Conservation (phyloP, 2,329 filamentous ascomycete species). For the Acrodontium crateriforme region DNA sequence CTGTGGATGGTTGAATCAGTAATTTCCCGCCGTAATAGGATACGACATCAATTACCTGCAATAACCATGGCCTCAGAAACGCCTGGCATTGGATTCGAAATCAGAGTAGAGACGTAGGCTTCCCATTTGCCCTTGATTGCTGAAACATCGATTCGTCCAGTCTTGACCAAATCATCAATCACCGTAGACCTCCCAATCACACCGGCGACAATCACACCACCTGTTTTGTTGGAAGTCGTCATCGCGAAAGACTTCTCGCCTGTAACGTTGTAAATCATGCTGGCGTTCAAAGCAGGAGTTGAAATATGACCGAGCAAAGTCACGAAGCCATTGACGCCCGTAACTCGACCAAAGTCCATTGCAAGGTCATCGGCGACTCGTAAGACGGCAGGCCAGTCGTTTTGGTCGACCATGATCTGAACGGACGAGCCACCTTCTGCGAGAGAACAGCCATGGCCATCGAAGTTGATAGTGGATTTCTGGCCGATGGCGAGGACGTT, state of each 20-base stretch:
- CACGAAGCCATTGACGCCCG: constrained; percentile 47
- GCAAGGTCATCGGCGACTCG: constrained; percentile 55
- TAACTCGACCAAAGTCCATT: constrained; percentile 56
- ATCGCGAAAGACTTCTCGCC: constrained; percentile 25
- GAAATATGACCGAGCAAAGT: constrained; percentile 26
- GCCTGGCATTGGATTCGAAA: constrained; percentile 43
- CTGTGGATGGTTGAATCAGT: constrained; percentile 6
- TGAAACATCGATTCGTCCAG: constrained; percentile 44
- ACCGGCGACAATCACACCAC: constrained; percentile 49
- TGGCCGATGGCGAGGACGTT: constrained; percentile 41
- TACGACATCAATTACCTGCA: constrained; percentile 30
- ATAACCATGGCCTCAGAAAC: constrained; percentile 49
- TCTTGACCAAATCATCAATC: constrained; percentile 44
- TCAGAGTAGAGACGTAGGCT: constrained; percentile 46
- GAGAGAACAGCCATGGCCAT: constrained; percentile 22
- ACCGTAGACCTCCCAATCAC: constrained; percentile 51
- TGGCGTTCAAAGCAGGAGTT: constrained; percentile 28
- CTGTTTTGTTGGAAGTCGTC: constrained; percentile 7
- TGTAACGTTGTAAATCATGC: constrained; percentile 29
- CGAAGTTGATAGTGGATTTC: constrained; percentile 35
- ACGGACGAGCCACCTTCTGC: constrained; percentile 20
- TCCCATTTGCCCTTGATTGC: constrained; percentile 54
- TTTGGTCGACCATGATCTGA: constrained; percentile 41
- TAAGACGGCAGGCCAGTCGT: constrained; percentile 56
- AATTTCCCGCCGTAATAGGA: not conserved